Evolutionary conservation across 2,329 filamentous ascomycete species (phyloP), one percentile per base, ranked within the genome.

Genomic region (Didymella sp.): DNA sequence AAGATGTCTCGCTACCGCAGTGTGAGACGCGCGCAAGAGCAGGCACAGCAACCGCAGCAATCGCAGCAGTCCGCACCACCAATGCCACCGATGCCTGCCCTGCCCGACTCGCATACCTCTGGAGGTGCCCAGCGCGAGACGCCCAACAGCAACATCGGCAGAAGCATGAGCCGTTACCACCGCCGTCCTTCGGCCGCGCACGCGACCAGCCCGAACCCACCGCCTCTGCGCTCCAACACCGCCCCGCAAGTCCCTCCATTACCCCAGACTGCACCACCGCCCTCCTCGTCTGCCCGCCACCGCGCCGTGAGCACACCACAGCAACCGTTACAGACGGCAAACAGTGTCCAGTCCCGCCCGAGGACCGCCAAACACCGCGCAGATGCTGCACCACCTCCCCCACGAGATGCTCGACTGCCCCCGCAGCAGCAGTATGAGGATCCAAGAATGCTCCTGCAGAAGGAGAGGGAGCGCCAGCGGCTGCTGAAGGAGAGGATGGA

Each of bases 1-100:
- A 85, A 84, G 67, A 81, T 84, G 69, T 83, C 84, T 51, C 80
- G 85, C 38, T 87, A 87, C 73, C 79, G 84, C 61, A 85, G 83
- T 27, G 83, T 86, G 52, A 77, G 85, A 56, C 79, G 79, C 60
- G 76, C 76, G 21, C 74, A 77, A 51, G 70, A 77, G 56, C 67
- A 73, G 31, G 51, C 50, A 21, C 59, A 59, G 17, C 58, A 54
- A 11, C 47, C 59, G 31, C 54, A 46, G 38, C 62, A 54, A 11
- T 49, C 59, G 31, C 54, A 46, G 38, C 62, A 66, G 21, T 61
- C 60, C 19, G 24, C 58, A n/a, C 48, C 63, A 22, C 48, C 63
- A 45, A 46, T 68, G 37, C 73, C 73, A 24, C 56, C 64, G 3
- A 62, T 61, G 52, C 60, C 47, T 17, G 48, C 48, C 30, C 44